phyloP scores from a whole-genome alignment of 1,284 basidiomycete species.

The Mrakiaceae sp. region DNA sequence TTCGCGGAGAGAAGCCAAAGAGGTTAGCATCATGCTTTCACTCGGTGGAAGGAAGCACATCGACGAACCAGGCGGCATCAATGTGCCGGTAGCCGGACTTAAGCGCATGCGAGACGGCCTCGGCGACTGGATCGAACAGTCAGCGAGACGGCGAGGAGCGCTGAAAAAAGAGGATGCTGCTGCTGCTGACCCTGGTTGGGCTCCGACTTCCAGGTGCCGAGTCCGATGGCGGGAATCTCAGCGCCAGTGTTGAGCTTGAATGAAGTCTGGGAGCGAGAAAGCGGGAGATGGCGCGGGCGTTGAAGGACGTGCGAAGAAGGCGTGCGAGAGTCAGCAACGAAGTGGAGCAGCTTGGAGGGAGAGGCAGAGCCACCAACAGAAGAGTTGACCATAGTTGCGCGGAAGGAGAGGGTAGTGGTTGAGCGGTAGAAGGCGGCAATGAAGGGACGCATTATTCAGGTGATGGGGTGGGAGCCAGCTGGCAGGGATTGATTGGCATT shows the following conservation, averaged over 20 bases:
- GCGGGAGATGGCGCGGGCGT: too few species aligned
- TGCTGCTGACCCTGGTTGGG: slow-evolving; percentile 8
- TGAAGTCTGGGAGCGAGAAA: not conserved
- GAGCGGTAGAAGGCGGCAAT: too few species aligned
- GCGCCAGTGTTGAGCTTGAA: slow-evolving; percentile 28
- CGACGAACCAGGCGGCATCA: slow-evolving; percentile 52
- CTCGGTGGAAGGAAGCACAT: too few species aligned
- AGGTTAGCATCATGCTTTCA: too few species aligned
- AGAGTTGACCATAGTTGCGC: too few species aligned
- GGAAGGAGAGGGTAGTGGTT: too few species aligned
- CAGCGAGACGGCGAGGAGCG: not conserved
- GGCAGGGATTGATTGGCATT: too few species aligned
- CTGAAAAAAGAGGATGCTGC: not conserved
- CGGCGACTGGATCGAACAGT: slow-evolving; percentile 24
- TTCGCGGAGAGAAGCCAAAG: too few species aligned
- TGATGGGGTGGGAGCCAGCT: too few species aligned
- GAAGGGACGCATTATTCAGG: too few species aligned
- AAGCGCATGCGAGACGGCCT: slow-evolving; percentile 34
- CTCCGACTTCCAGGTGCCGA: slow-evolving; percentile 38
- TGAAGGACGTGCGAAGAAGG: not conserved
- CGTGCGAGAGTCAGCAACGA: not conserved
- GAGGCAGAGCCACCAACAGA: too few species aligned
- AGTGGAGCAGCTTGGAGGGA: not conserved
- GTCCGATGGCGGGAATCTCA: slow-evolving; percentile 36
- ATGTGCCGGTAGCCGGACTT: slow-evolving; percentile 43